Conservation (phyloP, 1,284 basidiomycete genomes). For the Pisolithus thermaeus region DNA sequence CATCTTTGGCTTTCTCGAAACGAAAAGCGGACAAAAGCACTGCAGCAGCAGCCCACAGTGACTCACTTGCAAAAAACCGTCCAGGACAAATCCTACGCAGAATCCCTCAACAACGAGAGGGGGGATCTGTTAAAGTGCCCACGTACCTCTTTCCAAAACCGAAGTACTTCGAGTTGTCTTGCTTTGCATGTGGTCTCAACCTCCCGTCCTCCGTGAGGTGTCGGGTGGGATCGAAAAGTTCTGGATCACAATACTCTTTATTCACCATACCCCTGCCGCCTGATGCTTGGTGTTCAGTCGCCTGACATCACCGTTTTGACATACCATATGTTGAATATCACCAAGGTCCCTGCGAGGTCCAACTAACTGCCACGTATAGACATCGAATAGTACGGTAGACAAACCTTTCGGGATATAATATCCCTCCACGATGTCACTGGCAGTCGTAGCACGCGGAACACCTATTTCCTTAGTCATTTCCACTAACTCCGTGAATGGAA, state of each 20-base stretch:
- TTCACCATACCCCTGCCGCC: neutral
- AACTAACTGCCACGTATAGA: too few relatives aligned
- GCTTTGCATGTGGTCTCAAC: neutral
- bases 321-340: constrained; percentile 4
- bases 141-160: constrained; percentile 7
- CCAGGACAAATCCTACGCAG: constrained; percentile 2
- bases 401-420: constrained; percentile 5
- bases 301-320: neutral
- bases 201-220: constrained; percentile 1
- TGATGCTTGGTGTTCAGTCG: neutral
- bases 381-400: too few relatives aligned
- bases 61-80: neutral
- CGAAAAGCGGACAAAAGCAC: constrained; percentile 1
- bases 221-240: constrained; percentile 2
- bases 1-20: constrained; percentile 4
- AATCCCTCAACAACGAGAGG: neutral
- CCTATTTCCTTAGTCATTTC: neutral
- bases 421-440: constrained; percentile 1
- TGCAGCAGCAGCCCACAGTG: constrained; percentile 1
- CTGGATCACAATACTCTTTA: neutral
- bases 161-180: neutral
- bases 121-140: too few relatives aligned
- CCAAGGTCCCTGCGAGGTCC: neutral
- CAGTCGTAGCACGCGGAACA: neutral
- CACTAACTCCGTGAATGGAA: neutral